Evolutionary conservation across 2,329 filamentous ascomycete genomes (phyloP), one percentile per base, ranked within the genome.

Genomic region (Ascochyta viciae-villosae): DNA sequence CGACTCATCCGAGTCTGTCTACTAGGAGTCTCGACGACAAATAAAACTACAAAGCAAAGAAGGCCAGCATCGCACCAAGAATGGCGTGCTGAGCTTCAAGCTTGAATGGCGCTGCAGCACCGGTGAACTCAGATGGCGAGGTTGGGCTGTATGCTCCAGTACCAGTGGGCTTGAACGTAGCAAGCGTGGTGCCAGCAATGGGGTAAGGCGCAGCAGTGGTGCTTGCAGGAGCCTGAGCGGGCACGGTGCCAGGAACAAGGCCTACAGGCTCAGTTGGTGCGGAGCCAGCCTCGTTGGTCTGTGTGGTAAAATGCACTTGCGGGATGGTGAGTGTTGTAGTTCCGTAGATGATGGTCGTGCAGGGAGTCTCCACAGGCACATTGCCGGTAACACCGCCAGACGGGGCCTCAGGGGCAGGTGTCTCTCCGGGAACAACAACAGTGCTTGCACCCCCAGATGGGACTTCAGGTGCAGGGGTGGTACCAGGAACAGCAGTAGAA

Each of bases 301-400:
- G 57, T 31, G 77, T 80, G 27, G 73, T 74, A 74, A 81, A 80
- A 60, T 74, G 68, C 10, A 80, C 77, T 59, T 78, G 76, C 0
- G 80, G 80, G 23, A 82, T 78, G 13, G 78, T 81, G 54, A 81
- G 65, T 19, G 75, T 75, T 4, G 76, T 80, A 22, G 72, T 65
- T 44, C 75, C 73, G 66, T 76, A 77, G 15, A 74, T 77, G 62
- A 81, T 77, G 24, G 76, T 78, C 0, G 79, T 82, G 58, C 63
- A 41, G 50, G 71, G 63, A 1, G 50, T 54, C 15, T 34, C 37
- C 23, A 19, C 19, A 19, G 19, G 19, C 19, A 19, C 19, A 19
- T 19, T 19, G 19, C 19, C 19, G 19, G 19, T 19, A 19, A 19
- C 19, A 19, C 19, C 19, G 19, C 19, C 19, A 19, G 19, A 19